Base-by-base conservation (phyloP, 2,329 filamentous ascomycete genomes). In the Verticillium longisporum region DNA sequence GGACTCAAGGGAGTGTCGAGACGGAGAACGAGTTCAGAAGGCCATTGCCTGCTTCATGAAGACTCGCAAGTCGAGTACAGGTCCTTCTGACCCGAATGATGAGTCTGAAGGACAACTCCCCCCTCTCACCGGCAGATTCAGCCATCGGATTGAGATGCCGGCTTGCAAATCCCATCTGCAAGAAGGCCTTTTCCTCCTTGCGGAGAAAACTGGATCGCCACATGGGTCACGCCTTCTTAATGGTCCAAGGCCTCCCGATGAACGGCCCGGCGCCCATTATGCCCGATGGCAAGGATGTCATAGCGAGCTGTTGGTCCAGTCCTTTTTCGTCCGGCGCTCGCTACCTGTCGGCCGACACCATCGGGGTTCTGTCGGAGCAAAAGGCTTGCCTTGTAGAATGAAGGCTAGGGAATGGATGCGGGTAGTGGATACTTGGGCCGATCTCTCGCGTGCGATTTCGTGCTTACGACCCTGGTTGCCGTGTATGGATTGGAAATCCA, bases 271-370 rank as follows among this genome's bases (percentile, higher is more conserved):
- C n/a, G 38, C 18, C 41, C 41, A 50, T 26, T 36, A 50, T 50
- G 41, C 18, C 41, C 41, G 41, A 50, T 50, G 41, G 41, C 41
- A 50, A 50, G 41, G 41, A 21, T 50, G 15, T 21, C 15, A 50
- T 21, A 18, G 4, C n/a, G 41, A 50, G 7, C 15, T 11, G 33
- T 21, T 50, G n/a, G 41, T 50, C 41, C 18, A 50, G 41, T 18
- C 41, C 21, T 18, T 50, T 50, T 18, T 15, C 21, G 41, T 15
- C 41, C 41, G 41, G 7, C 41, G 41, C n/a, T n/a, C n/a, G n/a
- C n/a, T 50, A 10, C 41, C 57, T 60, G 59, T 65, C 63, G 63
- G 63, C 63, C 63, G 63, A 65, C 41, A 18, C 41, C 41, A n/a
- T 18, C 18, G 7, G 41, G n/a, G 3, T 50, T 15, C n/a, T 50